phyloP scores from a whole-genome alignment of 345 rosid genomes.

The Erodium maritimum region DNA sequence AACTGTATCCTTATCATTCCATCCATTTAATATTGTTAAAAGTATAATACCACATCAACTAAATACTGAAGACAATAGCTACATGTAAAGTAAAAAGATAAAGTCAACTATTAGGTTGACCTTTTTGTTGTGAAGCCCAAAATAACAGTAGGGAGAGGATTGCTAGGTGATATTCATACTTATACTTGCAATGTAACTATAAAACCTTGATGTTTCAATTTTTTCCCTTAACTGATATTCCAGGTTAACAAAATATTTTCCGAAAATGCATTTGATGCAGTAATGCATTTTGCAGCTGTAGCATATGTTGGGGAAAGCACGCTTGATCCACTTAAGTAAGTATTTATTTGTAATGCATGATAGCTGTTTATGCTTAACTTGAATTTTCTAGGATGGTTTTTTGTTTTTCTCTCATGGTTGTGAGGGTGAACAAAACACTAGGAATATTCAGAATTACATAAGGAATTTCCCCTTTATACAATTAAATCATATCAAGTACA shows the following conservation, averaged over 20 bases:
- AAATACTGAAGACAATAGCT: too few relatives aligned
- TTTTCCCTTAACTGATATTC: conserved; percentile 25
- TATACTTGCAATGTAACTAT: background rate
- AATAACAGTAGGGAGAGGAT: background rate
- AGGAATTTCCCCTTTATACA: too few relatives aligned
- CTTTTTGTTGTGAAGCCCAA: too few relatives aligned
- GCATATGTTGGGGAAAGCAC: conserved; percentile 99
- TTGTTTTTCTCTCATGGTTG: too few relatives aligned
- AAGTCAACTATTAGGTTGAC: too few relatives aligned
- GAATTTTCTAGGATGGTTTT: too few relatives aligned
- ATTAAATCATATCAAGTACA: background rate
- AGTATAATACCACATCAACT: too few relatives aligned
- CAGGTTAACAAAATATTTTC: conserved; percentile 80
- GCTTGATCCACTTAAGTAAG: conserved; percentile 82
- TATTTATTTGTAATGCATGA: conserved; percentile 1
- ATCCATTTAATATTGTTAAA: background rate
- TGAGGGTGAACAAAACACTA: too few relatives aligned
- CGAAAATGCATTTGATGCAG: conserved; percentile 93
- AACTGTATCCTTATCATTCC: conserved; percentile 41
- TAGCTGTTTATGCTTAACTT: background rate
- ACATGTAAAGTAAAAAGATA: too few relatives aligned
- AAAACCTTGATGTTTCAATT: conserved; percentile 10
- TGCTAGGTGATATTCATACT: background rate
- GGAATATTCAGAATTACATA: too few relatives aligned
- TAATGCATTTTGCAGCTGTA: conserved; percentile 98